Evolutionary conservation across 2,329 filamentous ascomycete species (phyloP).

Genomic region (Talaromyces sp.): DNA sequence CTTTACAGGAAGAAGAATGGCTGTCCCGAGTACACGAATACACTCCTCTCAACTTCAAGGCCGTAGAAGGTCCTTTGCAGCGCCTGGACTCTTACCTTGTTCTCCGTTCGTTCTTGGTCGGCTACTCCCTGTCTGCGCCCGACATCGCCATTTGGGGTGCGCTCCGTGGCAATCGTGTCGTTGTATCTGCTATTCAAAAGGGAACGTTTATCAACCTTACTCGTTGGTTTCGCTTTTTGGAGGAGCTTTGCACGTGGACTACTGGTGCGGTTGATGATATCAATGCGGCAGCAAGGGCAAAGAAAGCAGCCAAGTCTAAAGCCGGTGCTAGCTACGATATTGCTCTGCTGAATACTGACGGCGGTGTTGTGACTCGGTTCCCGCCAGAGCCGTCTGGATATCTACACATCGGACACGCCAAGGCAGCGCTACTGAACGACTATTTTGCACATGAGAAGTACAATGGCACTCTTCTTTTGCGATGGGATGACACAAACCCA

Average conservation of each 20-base stretch:
- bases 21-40: constrained; percentile 48
- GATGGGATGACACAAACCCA: constrained; percentile 98
- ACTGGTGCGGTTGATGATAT: constrained; percentile 64
- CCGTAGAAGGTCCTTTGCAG: constrained; percentile 66
- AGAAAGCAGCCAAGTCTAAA: constrained; percentile 64
- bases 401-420: constrained; percentile 92
- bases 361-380: constrained; percentile 88
- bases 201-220: constrained; percentile 69
- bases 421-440: constrained; percentile 88
- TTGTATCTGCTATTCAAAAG: constrained; percentile 73
- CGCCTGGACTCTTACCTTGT: constrained; percentile 83
- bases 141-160: constrained; percentile 81
- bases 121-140: constrained; percentile 69
- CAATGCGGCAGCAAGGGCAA: constrained; percentile 63
- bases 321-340: constrained; percentile 86
- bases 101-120: constrained; percentile 78
- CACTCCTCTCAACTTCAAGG: constrained; percentile 68
- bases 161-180: constrained; percentile 78
- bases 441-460: constrained; percentile 95
- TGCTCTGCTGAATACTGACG: constrained; percentile 73
- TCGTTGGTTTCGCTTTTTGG: constrained; percentile 83
- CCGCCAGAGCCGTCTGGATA: constrained; percentile 93
- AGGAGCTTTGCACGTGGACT: constrained; percentile 74
- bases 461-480: constrained; percentile 81
- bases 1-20: constrained; percentile 47